Evolutionary conservation across 352 stramenopile genomes (phyloP).

Genomic region (Globisporangium spiculum): DNA sequence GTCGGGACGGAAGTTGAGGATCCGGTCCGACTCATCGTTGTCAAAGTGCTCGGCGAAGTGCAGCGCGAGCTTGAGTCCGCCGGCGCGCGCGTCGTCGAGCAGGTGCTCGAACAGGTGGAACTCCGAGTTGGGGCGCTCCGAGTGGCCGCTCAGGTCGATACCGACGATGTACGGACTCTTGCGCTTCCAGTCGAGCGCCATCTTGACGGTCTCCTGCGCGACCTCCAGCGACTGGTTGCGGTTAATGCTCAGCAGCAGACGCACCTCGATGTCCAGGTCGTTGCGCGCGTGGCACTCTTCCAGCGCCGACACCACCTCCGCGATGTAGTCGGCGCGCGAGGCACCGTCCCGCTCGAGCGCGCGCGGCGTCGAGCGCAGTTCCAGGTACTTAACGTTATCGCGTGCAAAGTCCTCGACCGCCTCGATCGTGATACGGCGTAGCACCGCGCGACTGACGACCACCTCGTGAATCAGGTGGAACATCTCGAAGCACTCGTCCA

Average conservation of each 20-base stretch:
- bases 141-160: constrained; percentile 87
- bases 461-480: constrained; percentile 84
- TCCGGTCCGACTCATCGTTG: constrained; percentile 68
- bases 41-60: constrained; percentile 93
- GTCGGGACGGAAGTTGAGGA: constrained; percentile 89
- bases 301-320: constrained; percentile 62
- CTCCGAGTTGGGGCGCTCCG: constrained; percentile 68
- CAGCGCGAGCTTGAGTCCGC: constrained; percentile 84
- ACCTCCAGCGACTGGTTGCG: constrained; percentile 62
- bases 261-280: constrained; percentile 69
- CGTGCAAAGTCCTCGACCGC: constrained; percentile 80
- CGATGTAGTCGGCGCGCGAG: constrained; percentile 62
- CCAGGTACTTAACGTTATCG: constrained; percentile 82
- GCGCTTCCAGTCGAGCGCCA: constrained; percentile 53
- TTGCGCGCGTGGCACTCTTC: constrained; percentile 53
- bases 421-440: constrained; percentile 72
- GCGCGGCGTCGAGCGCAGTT: constrained; percentile 81
- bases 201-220: constrained; percentile 58
- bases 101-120: constrained; percentile 82
- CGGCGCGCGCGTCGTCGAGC: constrained; percentile 64
- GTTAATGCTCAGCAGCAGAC: constrained; percentile 81
- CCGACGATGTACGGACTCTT: constrained; percentile 67
- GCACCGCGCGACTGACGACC: constrained; percentile 59
- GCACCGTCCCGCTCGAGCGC: constrained; percentile 51
- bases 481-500: constrained; percentile 88